Evolutionary conservation across 345 rosid genomes (phyloP).

Genomic region (Eucalyptus virginea): DNA sequence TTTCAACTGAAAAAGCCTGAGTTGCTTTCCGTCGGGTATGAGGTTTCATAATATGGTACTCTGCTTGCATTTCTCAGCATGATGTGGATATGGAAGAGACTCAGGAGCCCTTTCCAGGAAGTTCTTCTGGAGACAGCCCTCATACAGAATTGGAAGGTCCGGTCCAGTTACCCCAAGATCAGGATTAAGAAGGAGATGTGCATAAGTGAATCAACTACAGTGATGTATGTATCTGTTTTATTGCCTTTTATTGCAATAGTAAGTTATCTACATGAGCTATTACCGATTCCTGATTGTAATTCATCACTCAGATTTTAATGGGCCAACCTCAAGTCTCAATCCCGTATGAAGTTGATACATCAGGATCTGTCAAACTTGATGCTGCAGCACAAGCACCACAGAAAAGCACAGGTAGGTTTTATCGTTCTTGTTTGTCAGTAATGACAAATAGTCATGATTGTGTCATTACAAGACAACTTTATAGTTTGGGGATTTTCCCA

Average conservation of each 20-base stretch:
- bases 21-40: neutral
- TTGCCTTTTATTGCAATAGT: neutral
- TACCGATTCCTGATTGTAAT: neutral
- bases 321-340: constrained; percentile 27
- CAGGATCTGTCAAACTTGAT: constrained; percentile 60
- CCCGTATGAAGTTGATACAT: constrained; percentile 18
- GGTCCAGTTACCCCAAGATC: constrained; percentile 42
- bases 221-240: neutral
- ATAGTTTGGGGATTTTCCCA: neutral
- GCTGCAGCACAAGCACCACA: constrained; percentile 44
- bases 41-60: neutral
- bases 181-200: constrained; percentile 57
- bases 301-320: neutral
- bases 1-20: neutral
- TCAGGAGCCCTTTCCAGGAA: constrained; percentile 12
- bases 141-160: constrained; percentile 24
- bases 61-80: constrained; percentile 13
- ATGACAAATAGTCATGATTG: neutral
- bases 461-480: neutral
- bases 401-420: constrained; percentile 66
- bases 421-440: neutral
- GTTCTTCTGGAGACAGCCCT: constrained; percentile 23
- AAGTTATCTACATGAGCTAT: neutral
- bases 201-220: constrained; percentile 17
- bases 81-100: constrained; percentile 20